Evolutionary conservation across 83 land plant species (phyloP).

Genomic region (Thuja plicata): DNA sequence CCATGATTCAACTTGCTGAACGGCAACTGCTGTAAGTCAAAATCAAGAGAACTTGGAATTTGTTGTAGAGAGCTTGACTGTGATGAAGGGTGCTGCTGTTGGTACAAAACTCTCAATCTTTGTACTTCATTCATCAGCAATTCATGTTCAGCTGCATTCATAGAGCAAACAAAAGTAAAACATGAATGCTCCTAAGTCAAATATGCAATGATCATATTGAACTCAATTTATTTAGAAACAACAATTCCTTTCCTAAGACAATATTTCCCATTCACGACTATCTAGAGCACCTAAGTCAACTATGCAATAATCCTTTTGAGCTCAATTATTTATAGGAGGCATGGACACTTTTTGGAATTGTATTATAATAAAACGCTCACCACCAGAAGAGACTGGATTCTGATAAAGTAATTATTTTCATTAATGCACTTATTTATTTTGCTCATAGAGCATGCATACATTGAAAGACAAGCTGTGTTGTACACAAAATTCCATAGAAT

Average conservation of each 20-base stretch:
- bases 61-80: slow-evolving; percentile 7
- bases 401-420: neutral
- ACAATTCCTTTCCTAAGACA: neutral
- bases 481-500: neutral
- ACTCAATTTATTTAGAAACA: neutral
- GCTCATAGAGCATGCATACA: neutral
- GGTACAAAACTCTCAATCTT: slow-evolving; percentile 15
- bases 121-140: slow-evolving; percentile 18
- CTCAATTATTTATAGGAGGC: neutral
- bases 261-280: neutral
- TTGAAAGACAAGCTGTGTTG: neutral
- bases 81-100: slow-evolving; percentile 23
- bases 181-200: neutral
- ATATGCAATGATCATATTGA: neutral
- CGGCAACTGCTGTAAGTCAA: slow-evolving; percentile 6
- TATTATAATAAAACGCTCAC: neutral
- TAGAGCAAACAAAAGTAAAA: neutral
- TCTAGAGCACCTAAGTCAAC: neutral
- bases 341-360: neutral
- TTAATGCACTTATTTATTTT: neutral
- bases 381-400: neutral
- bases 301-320: neutral
- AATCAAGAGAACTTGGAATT: slow-evolving; percentile 12
- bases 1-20: slow-evolving; percentile 13
- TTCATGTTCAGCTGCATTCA: slow-evolving; percentile 24